These are phyloP conservation scores for Sporothrix inflata DNA, from an alignment of 2,329 filamentous ascomycete genomes.

Conservation along the genomic window DNA sequence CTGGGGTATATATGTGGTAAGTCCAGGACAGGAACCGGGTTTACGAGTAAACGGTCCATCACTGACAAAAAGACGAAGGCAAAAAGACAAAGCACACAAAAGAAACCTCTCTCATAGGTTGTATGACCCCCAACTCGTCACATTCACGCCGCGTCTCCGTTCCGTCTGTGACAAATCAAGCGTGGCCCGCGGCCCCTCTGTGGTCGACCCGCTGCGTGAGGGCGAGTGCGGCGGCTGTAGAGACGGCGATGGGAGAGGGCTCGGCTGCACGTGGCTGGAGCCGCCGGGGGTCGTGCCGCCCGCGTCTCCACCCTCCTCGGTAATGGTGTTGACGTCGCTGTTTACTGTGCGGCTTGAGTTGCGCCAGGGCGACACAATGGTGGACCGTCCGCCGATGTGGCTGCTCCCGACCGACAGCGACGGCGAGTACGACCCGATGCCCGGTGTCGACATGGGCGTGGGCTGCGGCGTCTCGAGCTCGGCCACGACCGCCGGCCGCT, in stretches of 20 bases:
- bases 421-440: conserved; percentile 19
- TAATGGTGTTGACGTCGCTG: conserved; percentile 7
- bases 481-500: neutral
- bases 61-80: neutral
- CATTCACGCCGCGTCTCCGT: conserved; percentile 19
- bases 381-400: conserved; percentile 12
- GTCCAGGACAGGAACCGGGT: neutral
- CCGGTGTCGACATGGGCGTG: conserved; percentile 3
- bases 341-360: conserved; percentile 1
- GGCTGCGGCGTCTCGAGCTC: conserved; percentile 31
- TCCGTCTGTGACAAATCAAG: conserved; percentile 30
- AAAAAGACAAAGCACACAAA: neutral
- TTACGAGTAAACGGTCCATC: neutral
- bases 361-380: conserved; percentile 30
- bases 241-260: neutral
- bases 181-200: conserved; percentile 26
- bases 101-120: neutral
- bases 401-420: conserved; percentile 2
- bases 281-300: too few species aligned
- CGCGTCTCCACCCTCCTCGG: neutral
- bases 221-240: neutral
- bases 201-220: neutral
- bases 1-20: neutral
- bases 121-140: conserved; percentile 33
- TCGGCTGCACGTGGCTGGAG: neutral